Percentiles rank a stretch among this genome's conserved stretches.
These are phyloP conservation scores for Clonostachys byssicola DNA, from an alignment of 2,329 filamentous ascomycete species.

Conservation along the genomic window DNA sequence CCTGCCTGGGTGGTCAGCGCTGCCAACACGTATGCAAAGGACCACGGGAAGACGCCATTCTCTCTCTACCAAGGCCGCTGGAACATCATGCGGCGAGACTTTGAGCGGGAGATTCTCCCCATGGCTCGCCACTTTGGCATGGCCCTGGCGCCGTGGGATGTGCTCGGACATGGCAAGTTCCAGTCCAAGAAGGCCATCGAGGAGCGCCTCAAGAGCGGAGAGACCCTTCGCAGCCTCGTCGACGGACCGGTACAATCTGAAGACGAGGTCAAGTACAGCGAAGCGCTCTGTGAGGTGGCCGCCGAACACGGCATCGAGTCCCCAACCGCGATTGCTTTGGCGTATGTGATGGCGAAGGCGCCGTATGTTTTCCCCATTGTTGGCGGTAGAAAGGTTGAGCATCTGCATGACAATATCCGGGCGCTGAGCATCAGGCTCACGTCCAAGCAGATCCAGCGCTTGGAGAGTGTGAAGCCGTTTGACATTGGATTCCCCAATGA, in stretches of 20 bases:
- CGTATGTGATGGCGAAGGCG: slow-evolving; percentile 46
- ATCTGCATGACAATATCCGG: slow-evolving; percentile 21
- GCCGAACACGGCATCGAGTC: not conserved
- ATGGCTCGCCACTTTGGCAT: slow-evolving; percentile 15
- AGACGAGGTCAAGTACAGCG: not conserved
- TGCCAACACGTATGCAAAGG: slow-evolving; percentile 16
- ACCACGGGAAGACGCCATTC: slow-evolving; percentile 15
- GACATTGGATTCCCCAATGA: not conserved
- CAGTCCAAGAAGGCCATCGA: slow-evolving; percentile 23
- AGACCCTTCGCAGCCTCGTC: slow-evolving; percentile 5
- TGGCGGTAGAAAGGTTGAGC: slow-evolving; percentile 46
- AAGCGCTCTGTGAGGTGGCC: slow-evolving; percentile 48
- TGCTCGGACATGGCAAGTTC: slow-evolving; percentile 34
- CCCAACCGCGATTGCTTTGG: slow-evolving; percentile 47
- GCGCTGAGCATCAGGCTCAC: not conserved
- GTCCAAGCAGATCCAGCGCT: not conserved
- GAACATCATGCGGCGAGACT: slow-evolving; percentile 12
- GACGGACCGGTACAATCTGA: slow-evolving; percentile 17
- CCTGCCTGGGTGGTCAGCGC: slow-evolving; percentile 18
- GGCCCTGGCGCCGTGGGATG: slow-evolving; percentile 48
- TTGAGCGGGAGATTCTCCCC: slow-evolving; percentile 18
- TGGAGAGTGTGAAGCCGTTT: not conserved
- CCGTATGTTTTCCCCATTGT: slow-evolving; percentile 48
- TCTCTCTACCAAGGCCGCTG: slow-evolving; percentile 17
- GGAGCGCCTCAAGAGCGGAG: not conserved